Conservation (phyloP, 2,329 filamentous ascomycete genomes). For the Cercospora zeae-maydis region DNA sequence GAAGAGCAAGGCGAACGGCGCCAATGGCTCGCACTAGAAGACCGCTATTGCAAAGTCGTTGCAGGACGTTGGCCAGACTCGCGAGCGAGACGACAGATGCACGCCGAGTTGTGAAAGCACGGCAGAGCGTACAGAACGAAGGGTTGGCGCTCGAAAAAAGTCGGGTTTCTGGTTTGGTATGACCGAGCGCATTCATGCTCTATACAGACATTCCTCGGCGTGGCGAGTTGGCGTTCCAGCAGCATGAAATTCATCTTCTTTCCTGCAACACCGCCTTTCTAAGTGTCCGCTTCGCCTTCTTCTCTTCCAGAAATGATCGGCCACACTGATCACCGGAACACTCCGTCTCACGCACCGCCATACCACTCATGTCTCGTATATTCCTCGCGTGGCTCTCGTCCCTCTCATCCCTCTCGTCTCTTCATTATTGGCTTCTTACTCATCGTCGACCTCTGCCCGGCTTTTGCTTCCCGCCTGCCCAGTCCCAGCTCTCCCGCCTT, state of each 20-base stretch:
- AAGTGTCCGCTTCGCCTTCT: no score
- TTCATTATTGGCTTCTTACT: background rate
- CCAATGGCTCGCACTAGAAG: constrained; percentile 20
- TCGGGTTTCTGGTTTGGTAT: background rate
- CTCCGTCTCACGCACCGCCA: background rate
- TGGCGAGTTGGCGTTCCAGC: background rate
- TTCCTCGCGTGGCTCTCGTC: background rate
- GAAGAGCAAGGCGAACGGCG: constrained; percentile 30
- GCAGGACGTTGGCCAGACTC: background rate
- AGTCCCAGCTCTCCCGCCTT: background rate
- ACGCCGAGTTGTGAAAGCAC: background rate
- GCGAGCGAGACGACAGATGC: no score
- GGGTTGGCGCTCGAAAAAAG: background rate
- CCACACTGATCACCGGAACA: no score
- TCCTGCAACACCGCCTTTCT: background rate
- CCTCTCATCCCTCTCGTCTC: background rate
- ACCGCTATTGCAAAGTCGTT: background rate
- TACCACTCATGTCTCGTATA: background rate
- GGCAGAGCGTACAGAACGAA: background rate
- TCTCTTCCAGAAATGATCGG: background rate
- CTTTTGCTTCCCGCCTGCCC: background rate
- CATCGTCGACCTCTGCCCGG: background rate
- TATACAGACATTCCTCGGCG: background rate
- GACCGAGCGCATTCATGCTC: background rate
- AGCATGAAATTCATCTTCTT: background rate